phyloP scores from a whole-genome alignment of 345 rosid genomes.

The Populus pruinosa region DNA sequence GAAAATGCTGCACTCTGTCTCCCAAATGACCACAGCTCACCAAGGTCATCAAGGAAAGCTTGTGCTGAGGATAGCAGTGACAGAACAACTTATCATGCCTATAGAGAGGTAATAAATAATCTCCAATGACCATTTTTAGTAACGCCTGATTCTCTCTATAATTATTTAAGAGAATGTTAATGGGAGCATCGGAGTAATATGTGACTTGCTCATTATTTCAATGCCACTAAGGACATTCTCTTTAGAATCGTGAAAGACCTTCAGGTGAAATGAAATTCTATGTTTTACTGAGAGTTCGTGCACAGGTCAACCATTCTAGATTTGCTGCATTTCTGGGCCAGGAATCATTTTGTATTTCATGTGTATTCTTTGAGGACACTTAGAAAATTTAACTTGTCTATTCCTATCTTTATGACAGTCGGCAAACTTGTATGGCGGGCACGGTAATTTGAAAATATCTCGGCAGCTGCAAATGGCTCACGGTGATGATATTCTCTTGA shows the following conservation, averaged over 20 bases:
- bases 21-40: constrained; percentile 7
- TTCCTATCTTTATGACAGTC: neutral
- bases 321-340: constrained; percentile 6
- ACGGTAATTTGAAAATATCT: neutral
- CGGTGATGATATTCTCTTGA: neutral
- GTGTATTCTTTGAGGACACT: neutral
- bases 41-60: constrained; percentile 5
- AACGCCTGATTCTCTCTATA: neutral
- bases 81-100: neutral
- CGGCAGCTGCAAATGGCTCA: neutral
- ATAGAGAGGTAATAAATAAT: constrained; percentile 19
- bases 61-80: constrained; percentile 12
- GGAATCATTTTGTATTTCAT: neutral
- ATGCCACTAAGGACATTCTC: neutral
- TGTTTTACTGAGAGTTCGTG: neutral
- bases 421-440: neutral
- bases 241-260: neutral
- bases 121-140: neutral
- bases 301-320: neutral
- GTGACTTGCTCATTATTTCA: neutral
- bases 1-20: neutral
- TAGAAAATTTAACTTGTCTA: neutral
- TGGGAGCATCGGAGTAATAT: neutral
- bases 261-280: neutral
- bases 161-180: neutral